Evolutionary conservation across 2,329 filamentous ascomycete genomes (phyloP).

Genomic region (Fusarium sp.): DNA sequence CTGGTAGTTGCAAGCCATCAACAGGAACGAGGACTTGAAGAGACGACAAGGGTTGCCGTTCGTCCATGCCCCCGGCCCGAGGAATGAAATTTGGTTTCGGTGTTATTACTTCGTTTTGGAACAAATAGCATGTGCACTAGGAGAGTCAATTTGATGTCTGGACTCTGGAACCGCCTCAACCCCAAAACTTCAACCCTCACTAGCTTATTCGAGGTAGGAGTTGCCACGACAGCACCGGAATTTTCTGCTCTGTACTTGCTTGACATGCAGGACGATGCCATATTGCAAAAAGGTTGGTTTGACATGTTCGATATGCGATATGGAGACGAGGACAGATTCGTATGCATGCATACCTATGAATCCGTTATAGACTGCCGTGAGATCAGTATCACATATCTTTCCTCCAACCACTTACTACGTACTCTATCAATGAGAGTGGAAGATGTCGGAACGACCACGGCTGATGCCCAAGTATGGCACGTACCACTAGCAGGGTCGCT

Average conservation of each 20-base stretch:
- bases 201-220: neutral
- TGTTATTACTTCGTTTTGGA: constrained; percentile 22
- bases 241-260: neutral
- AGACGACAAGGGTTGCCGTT: constrained; percentile 31
- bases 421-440: constrained; percentile 30
- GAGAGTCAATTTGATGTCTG: constrained; percentile 4
- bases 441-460: constrained; percentile 45
- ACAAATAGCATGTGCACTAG: constrained; percentile 9
- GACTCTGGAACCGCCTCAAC: neutral
- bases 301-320: too few relatives aligned
- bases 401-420: constrained; percentile 6
- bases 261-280: neutral
- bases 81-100: constrained; percentile 25
- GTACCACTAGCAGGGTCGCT: constrained; percentile 19
- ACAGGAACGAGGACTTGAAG: constrained; percentile 34
- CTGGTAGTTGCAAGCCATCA: constrained; percentile 37
- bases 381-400: too few relatives aligned
- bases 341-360: too few relatives aligned
- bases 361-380: too few relatives aligned
- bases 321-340: too few relatives aligned
- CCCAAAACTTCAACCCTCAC: neutral
- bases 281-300: neutral
- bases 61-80: constrained; percentile 34
- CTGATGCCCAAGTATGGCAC: constrained; percentile 22
- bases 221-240: neutral